Evolutionary conservation across 305 asterid genomes (phyloP), one percentile per base, ranked within the genome.

Genomic region (Fraxinus baroniana): DNA sequence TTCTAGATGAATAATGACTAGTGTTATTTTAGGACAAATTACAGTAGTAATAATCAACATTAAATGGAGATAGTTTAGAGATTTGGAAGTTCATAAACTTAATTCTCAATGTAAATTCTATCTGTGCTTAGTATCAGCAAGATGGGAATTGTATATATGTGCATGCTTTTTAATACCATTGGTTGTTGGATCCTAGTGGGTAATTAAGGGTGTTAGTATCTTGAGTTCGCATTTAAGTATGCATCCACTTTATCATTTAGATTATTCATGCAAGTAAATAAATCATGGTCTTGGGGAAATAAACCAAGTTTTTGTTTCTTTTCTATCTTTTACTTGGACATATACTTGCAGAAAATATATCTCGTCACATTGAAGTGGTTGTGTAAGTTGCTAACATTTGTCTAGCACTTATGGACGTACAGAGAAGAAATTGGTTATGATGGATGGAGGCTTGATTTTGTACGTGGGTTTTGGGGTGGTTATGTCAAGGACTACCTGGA

Each of bases 401-500:
- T 30, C 66, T 76, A 73, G 73, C 80, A 68, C 70, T 71, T 78
- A 78, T 79, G 85, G 78, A 81, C 72, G 64, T 84, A 73, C 89
- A 96, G 99, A 86, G 79, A 91, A 79, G 99, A 94, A 84, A 87
- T 96, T 18, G 98, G 98, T 78, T 96, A 94, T 90, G 99, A 96
- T 88, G 99, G 99, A 86, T 96, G 99, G 98, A 91, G 98, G 82
- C 95, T 93, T 84, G 99, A 94, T 85, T 96, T 93, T 83, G 99
- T 89, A 72, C 89, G 98, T 33, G 99, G 98, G 12, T 96, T 96
- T 83, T 96, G 99, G 99, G 98, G 99, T 66, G 99, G 98, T 78
- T 96, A 96, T 78, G 97, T 96, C 57, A 96, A 96, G 92, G 99
- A 94, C 80, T 96, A 94, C 90, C 46, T 96, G 89, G 97, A 92